Conservation (phyloP, 2,329 filamentous ascomycete species). For the Pseudogymnoascus pannorum region DNA sequence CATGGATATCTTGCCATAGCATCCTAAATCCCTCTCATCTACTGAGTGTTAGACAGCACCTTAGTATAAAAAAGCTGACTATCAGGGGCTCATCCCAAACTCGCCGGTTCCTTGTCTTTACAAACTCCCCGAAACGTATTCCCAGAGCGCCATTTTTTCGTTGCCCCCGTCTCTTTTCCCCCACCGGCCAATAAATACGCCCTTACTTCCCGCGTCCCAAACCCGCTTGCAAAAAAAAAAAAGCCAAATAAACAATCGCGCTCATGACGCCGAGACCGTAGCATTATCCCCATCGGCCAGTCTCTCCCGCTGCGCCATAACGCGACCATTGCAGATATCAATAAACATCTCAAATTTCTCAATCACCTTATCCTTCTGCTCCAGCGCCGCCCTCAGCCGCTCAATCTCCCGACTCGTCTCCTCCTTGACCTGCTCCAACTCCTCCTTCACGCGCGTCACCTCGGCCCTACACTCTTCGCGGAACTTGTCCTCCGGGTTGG, state of each 20-base stretch:
- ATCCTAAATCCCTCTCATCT: neutral
- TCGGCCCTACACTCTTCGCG: slow-evolving; percentile 54
- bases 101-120: neutral
- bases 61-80: neutral
- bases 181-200: slow-evolving; percentile 4
- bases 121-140: neutral
- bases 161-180: neutral
- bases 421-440: slow-evolving; percentile 47
- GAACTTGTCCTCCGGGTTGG: slow-evolving; percentile 52
- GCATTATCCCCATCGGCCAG: slow-evolving; percentile 30
- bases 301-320: slow-evolving; percentile 55
- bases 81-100: neutral
- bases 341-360: slow-evolving; percentile 62
- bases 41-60: neutral
- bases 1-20: neutral
- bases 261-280: neutral
- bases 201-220: neutral
- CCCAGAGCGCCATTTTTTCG: slow-evolving; percentile 4
- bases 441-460: slow-evolving; percentile 50
- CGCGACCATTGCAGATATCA: slow-evolving; percentile 60
- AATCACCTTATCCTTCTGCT: slow-evolving; percentile 56
- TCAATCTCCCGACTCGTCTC: slow-evolving; percentile 53
- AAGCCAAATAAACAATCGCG: neutral
- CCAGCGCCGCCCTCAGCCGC: slow-evolving; percentile 50
- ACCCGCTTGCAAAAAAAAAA: neutral